Base-by-base conservation (phyloP, 1,284 basidiomycete species). In the Cutaneotrichosporon sp. region DNA sequence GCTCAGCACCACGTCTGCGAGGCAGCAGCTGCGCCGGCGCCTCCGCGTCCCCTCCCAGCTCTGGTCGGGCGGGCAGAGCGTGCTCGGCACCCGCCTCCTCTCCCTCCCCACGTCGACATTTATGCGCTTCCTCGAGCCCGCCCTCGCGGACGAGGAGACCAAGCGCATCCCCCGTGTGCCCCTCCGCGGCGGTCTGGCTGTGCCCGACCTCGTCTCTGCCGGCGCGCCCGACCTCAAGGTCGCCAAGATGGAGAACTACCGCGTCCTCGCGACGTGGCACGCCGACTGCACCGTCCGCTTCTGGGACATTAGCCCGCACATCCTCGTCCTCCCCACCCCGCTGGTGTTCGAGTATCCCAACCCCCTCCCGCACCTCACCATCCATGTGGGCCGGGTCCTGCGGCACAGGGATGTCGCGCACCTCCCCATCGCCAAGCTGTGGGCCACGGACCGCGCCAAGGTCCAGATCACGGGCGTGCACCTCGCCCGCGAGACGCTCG, bases 191-290 rank as follows among this genome's bases (percentile, higher is more conserved):
- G 80, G 80, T 20, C 56, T 75, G 29, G 79, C 79, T n/a, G 70
- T 77, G 34, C 69, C 78, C 25, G 72, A 80, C 54, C 60, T 80
- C 29, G 68, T 76, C 55, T 74, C 73, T 0, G 69, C 71, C 36
- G 73, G 78, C 42, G 75, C 78, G 11, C 74, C 80, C 2, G 73
- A 77, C 45, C 65, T 76, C 53, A 76, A 72, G 38, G 70, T 72
- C 16, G 65, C 70, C 59, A 75, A 80, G 68, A 72, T 81, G 69
- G 88, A 91, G 71, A 83, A 84, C 11, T 85, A 84, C 68, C 85
- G 89, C 20, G 77, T 92, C 22, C 76, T 91, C n/a, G 78, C 88
- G 1, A 88, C 88, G 0, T 82, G 82, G 57, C 87, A 90, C 69
- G 78, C 80, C 2, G 87, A 92, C 70, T 79, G 86, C n/a, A 85